Conservation (phyloP, 805 yeast species). For the Barnettozyma botsteinii region DNA sequence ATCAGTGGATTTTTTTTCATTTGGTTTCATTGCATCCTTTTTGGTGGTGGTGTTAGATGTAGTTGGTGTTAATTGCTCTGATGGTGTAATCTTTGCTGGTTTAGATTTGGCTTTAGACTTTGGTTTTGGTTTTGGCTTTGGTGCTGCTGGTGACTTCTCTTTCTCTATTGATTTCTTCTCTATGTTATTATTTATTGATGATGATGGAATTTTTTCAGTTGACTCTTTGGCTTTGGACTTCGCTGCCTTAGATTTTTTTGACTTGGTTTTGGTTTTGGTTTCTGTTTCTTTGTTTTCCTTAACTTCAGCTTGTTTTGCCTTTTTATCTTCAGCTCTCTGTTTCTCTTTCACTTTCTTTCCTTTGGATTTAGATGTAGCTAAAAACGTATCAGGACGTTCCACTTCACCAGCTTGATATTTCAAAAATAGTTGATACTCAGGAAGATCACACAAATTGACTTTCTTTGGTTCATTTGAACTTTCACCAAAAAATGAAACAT, state of each 20-base stretch:
- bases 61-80: neutral
- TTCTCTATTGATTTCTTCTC: too few relatives aligned
- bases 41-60: too few relatives aligned
- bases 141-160: too few relatives aligned
- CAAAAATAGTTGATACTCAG: conserved; percentile 20
- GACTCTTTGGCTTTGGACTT: too few relatives aligned
- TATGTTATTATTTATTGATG: neutral
- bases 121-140: neutral
- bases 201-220: neutral
- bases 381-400: conserved; percentile 15
- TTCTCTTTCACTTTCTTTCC: neutral
- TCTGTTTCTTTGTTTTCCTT: neutral
- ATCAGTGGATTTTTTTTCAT: neutral
- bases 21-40: neutral
- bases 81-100: neutral
- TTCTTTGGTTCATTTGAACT: neutral
- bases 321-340: neutral
- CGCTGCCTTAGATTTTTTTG: too few relatives aligned
- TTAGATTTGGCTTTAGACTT: neutral
- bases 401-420: conserved; percentile 18
- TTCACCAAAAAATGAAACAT: conserved; percentile 1
- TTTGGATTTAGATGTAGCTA: too few relatives aligned
- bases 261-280: neutral
- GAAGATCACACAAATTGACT: too few relatives aligned
- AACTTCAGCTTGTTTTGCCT: neutral